A percentile compares a stretch with the other conserved stretches of the same genome.
Evolutionary conservation across 2,329 filamentous ascomycete genomes (phyloP).

Genomic region (Talaromyces sp.): DNA sequence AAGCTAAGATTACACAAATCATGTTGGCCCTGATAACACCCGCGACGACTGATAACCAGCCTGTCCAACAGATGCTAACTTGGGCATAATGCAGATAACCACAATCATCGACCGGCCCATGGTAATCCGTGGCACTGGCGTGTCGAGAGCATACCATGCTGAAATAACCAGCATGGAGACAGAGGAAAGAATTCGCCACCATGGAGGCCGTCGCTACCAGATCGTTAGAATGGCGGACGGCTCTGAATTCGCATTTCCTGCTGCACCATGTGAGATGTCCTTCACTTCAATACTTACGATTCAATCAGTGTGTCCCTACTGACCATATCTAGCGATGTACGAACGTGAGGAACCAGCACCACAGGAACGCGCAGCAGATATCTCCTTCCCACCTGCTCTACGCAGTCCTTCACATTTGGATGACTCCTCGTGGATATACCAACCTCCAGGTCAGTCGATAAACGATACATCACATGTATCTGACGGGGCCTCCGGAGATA

Average conservation of each 20-base stretch:
- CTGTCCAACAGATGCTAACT: not conserved
- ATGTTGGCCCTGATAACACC: not conserved
- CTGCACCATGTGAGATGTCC: not conserved
- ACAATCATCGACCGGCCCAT: not conserved
- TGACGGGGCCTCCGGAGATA: not conserved
- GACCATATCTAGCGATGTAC: not conserved
- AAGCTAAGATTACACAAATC: not conserved
- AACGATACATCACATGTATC: not conserved
- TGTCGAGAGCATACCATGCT: not conserved
- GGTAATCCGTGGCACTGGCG: not conserved
- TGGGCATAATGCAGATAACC: not conserved
- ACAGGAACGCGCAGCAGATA: not conserved
- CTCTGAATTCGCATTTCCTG: not conserved
- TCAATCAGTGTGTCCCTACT: not conserved
- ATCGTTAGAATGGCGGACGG: conserved; percentile 4
- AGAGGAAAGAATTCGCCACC: not conserved
- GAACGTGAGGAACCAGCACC: not conserved
- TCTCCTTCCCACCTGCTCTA: not conserved
- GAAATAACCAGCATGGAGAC: not conserved
- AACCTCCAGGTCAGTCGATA: not conserved
- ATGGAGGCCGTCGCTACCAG: not conserved
- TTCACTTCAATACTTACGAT: not conserved
- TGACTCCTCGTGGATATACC: not conserved
- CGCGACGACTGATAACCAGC: not conserved
- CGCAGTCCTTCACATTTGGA: not conserved